Conservation (phyloP, 208 protist species). For the Leishmania aethiopica region DNA sequence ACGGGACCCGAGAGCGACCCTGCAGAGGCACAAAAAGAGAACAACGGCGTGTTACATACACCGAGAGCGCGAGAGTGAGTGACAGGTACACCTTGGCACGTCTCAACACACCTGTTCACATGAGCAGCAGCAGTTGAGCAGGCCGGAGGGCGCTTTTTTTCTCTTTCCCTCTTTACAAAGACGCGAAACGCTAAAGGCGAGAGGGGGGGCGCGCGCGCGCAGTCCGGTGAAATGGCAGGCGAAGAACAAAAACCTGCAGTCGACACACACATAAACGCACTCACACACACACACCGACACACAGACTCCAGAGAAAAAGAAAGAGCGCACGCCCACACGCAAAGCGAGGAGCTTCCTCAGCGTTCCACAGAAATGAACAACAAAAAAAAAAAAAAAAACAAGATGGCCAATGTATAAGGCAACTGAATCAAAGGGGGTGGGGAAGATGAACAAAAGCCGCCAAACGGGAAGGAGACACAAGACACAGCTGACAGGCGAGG, state of each 20-base stretch:
- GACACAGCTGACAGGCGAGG: neutral
- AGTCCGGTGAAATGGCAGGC: neutral
- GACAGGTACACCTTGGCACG: neutral
- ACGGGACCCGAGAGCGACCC: no score
- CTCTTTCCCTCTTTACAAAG: neutral
- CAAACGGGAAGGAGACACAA: neutral
- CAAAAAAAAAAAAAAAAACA: neutral
- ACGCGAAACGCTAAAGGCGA: neutral
- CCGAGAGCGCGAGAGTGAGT: neutral
- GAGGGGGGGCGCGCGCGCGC: neutral
- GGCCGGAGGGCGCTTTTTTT: neutral
- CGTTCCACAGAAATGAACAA: neutral
- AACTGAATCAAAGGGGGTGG: neutral
- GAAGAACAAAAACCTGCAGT: slow-evolving; percentile 10
- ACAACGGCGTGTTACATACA: neutral
- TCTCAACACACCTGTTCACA: neutral
- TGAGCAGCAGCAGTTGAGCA: neutral
- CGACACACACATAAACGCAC: neutral
- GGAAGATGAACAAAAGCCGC: neutral
- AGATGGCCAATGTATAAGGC: neutral
- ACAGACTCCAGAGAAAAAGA: neutral
- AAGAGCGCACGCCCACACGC: neutral
- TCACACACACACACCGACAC: fast-evolving
- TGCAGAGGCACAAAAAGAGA: neutral
- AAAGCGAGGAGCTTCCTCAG: neutral